Base-by-base conservation (phyloP, 345 rosid genomes). In the Bruguiera sexangula region DNA sequence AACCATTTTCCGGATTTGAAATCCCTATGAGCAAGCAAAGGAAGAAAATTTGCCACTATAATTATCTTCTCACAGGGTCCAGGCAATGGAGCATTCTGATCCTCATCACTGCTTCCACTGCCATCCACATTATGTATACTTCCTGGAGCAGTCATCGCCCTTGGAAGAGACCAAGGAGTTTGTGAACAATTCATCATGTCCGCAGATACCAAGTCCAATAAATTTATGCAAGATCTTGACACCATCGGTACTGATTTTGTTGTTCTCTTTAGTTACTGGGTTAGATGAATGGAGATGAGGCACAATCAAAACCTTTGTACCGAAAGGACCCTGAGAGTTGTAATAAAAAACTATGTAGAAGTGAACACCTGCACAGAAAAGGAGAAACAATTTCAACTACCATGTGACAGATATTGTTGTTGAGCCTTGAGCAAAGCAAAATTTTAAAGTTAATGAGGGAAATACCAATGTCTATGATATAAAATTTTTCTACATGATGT, bases 191-290 rank as follows among this genome's bases (percentile, higher is more conserved):
- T 81, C 71, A 85, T n/a, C 66, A 77, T 73, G 73, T 88, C 78
- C 57, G 87, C 85, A 37, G 88, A 85, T 43, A 88, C 87, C 71
- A 90, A 84, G 60, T 88, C 91, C 39, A 86, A 72, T 39, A 90
- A 81, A 81, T 75, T 86, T 70, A 80, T 80, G 77, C 82, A 86
- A 69, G 93, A 90, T 73, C 86, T 85, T n/a, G 93, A 86, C 79
- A 86, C 70, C 93, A 89, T 89, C 53, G 24, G 66, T 71, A 36
- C 39, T 22, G 30, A 34, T 16, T 62, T 24, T 52, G 13, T 24
- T 26, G 29, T 20, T 8, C 50, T 32, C 18, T 26, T 36, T 43
- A 27, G 50, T 4, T 39, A 27, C 18, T 65, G 50, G 37, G n/a
- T 62, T 54, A 24, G 73, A 64, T 11, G 48, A 43, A 43, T 36